phyloP scores from a whole-genome alignment of 176 grass and related monocot genomes.

The Oryza glumipatula region DNA sequence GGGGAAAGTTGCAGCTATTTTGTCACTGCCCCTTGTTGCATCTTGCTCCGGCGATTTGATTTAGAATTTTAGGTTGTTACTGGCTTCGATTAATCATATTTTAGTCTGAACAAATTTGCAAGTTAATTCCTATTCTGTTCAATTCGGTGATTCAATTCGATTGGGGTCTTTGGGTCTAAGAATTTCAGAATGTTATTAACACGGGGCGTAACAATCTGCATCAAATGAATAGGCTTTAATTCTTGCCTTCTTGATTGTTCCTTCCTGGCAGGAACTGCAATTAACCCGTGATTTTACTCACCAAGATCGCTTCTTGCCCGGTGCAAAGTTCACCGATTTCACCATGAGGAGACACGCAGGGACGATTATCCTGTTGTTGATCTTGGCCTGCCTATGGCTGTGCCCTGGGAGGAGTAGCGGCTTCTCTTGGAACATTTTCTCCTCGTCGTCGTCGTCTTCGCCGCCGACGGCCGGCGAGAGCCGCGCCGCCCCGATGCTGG shows the following conservation, averaged over 20 bases:
- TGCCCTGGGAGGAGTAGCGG: slow-evolving; percentile 6
- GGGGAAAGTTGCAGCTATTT: background rate
- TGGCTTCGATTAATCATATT: slow-evolving; percentile 3
- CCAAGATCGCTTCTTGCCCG: background rate
- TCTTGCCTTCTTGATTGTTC: slow-evolving; percentile 20
- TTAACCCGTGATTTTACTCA: slow-evolving; percentile 4
- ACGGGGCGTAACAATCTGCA: background rate
- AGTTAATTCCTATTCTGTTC: background rate
- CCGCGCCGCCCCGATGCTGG: slow-evolving; percentile 20
- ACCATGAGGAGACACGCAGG: slow-evolving; percentile 16
- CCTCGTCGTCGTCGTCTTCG: background rate
- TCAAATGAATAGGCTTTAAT: slow-evolving; percentile 23
- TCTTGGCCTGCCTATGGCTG: slow-evolving; percentile 24
- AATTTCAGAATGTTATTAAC: slow-evolving; percentile 11
- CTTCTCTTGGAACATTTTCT: slow-evolving; percentile 51
- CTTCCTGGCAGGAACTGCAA: slow-evolving; percentile 30
- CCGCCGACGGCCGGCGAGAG: background rate
- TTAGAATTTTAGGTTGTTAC: slow-evolving; percentile 22
- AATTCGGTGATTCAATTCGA: slow-evolving; percentile 1
- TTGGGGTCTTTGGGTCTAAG: background rate
- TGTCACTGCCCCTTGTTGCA: background rate
- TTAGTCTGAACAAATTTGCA: background rate
- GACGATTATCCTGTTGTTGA: background rate
- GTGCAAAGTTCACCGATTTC: background rate
- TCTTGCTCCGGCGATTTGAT: background rate